Evolutionary conservation across 345 rosid genomes (phyloP), one percentile per base, ranked within the genome.

Genomic region (Litchi chinensis): DNA sequence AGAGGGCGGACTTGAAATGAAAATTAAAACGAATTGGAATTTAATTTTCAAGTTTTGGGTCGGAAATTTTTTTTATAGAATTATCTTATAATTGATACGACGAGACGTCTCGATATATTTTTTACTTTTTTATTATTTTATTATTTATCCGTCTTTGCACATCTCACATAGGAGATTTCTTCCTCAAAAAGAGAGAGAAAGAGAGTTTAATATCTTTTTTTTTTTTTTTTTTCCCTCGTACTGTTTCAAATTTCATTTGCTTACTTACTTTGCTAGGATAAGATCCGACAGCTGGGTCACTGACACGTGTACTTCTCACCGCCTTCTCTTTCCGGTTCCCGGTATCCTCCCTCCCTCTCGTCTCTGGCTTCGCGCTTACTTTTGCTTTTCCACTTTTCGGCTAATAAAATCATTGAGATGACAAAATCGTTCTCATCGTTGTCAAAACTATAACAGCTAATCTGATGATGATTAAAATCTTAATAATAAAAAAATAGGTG

Each of bases 231-330:
- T 70, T 26, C 28, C 28, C 6, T 0, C 16, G 0, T 50, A 50
- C 19, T 50, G 16, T 22, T 60, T 8, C 6, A 28, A 7, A 8
- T 60, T 60, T 60, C 65, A 60, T 21, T 60, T 60, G 63, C 10
- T 46, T 2, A 1, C 18, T 74, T 71, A 63, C 2, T 12, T 79
- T 79, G 87, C 78, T 71, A 10, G 86, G 85, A 77, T 86, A 86
- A 82, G 81, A 85, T 81, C 88, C 86, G 84, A 87, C 86, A 82
- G 83, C 86, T 71, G 76, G 71, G 79, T 73, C 65, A 65, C 73
- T 68, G 88, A 83, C 87, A 86, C 85, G 79, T 82, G 83, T 83
- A 80, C 62, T 19, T 15, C 60, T 8, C 22, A 32, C 10, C 26
- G 60, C 65, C 9, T 37, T 37, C 12, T 5, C 32, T 52, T 65